Evolutionary conservation across 306 rosid genomes (phyloP).

Genomic region (Prosopis cineraria): DNA sequence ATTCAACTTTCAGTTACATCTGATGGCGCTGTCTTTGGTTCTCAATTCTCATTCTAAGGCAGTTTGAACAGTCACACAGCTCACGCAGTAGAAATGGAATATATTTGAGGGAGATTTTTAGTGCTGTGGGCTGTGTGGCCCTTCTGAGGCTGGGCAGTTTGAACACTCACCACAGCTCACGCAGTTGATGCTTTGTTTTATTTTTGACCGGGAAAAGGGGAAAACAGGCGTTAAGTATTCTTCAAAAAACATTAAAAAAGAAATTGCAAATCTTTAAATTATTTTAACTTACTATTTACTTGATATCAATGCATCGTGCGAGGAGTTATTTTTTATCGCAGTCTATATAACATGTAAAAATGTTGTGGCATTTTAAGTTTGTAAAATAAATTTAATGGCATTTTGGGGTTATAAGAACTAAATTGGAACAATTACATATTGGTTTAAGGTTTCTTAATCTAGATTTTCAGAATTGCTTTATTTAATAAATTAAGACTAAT

Average conservation of each 20-base stretch:
- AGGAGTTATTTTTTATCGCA: too few relatives aligned
- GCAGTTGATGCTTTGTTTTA: too few relatives aligned
- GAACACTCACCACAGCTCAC: not conserved
- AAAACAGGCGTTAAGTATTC: too few relatives aligned
- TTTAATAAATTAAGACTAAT: too few relatives aligned
- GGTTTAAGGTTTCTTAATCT: not conserved
- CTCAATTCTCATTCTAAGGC: not conserved
- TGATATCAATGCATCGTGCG: not conserved
- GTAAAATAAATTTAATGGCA: not conserved
- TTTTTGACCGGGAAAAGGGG: not conserved
- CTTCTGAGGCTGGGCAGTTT: not conserved
- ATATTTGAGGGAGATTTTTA: not conserved
- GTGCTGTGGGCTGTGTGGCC: not conserved
- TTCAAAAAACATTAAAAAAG: too few relatives aligned
- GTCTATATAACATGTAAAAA: not conserved
- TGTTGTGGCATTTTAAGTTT: not conserved
- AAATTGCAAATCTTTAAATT: too few relatives aligned
- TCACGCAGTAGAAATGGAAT: not conserved
- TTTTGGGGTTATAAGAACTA: too few relatives aligned
- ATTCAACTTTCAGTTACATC: not conserved
- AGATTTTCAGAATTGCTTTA: not conserved
- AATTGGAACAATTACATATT: too few relatives aligned
- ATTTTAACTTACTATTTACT: not conserved
- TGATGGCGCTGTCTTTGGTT: not conserved
- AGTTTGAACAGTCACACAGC: not conserved